Percentiles rank a stretch among this genome's conserved stretches.
These are phyloP conservation scores for Aspergillus neoniger DNA, from an alignment of 2,329 filamentous ascomycete genomes.

Conservation along the genomic window DNA sequence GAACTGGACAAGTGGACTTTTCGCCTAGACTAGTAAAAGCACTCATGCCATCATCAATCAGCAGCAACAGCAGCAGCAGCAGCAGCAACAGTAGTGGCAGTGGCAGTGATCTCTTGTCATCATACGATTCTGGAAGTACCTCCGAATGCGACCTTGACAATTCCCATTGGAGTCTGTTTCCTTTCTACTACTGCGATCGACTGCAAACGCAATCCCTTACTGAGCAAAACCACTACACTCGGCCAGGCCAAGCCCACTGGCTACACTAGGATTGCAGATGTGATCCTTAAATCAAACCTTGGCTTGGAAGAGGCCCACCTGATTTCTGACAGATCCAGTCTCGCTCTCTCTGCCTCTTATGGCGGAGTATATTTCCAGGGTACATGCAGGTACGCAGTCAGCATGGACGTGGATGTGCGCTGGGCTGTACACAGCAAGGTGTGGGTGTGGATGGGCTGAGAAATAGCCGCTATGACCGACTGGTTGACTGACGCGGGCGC, in stretches of 20 bases:
- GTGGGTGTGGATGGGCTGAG: neutral
- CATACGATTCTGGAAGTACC: slow-evolving; percentile 1
- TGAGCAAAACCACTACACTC: slow-evolving; percentile 12
- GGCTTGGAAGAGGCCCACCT: slow-evolving; percentile 21
- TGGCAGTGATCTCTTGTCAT: neutral
- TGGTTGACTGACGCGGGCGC: neutral
- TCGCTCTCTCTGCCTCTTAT: neutral
- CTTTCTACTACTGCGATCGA: slow-evolving; percentile 5
- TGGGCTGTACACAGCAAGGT: neutral
- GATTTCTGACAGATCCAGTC: slow-evolving; percentile 22
- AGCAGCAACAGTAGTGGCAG: neutral
- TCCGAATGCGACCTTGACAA: slow-evolving; percentile 2
- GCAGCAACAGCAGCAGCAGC: too few relatives aligned
- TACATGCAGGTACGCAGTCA: neutral
- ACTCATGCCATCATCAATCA: neutral
- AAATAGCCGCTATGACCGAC: neutral
- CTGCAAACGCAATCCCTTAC: slow-evolving; percentile 20
- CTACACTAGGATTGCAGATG: slow-evolving; percentile 35
- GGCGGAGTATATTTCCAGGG: slow-evolving; percentile 7
- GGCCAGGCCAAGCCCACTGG: slow-evolving; percentile 29
- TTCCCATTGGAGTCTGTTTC: neutral
- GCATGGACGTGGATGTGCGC: neutral
- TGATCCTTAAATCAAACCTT: slow-evolving; percentile 46
- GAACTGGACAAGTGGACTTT: too few relatives aligned
- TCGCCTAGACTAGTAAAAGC: neutral